A percentile compares a stretch with the other conserved stretches of the same genome.
Conservation (phyloP, 2,329 filamentous ascomycete genomes). For the Pestalotiopsis sp. region DNA sequence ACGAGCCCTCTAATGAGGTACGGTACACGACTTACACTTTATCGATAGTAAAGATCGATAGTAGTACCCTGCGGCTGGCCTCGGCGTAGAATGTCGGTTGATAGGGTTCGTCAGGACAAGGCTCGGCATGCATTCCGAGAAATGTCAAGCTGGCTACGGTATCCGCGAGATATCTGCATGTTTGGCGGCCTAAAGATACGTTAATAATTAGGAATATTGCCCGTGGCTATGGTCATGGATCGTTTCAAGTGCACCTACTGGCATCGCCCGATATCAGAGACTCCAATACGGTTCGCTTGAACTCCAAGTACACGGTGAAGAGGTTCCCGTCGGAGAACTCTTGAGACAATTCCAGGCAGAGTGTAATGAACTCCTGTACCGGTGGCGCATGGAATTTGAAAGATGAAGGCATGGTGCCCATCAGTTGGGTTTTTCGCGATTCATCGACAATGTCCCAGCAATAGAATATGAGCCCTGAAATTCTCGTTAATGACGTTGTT, state of each 20-base stretch:
- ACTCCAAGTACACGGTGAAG: slow-evolving; percentile 22
- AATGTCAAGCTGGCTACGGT: slow-evolving; percentile 38
- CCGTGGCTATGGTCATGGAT: neutral
- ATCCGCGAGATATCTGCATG: slow-evolving; percentile 29
- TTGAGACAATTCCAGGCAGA: slow-evolving; percentile 26
- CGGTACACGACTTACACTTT: slow-evolving; percentile 31
- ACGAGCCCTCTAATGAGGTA: neutral
- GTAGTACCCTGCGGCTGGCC: slow-evolving; percentile 32
- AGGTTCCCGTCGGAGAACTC: slow-evolving; percentile 29
- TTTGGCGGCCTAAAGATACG: slow-evolving; percentile 7
- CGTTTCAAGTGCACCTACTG: slow-evolving; percentile 18
- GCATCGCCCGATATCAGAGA: slow-evolving; percentile 26
- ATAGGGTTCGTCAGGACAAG: slow-evolving; percentile 32
- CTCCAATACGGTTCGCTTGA: slow-evolving; percentile 20
- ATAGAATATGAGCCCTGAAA: slow-evolving; percentile 1
- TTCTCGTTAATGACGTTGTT: neutral
- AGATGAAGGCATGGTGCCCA: slow-evolving; percentile 2
- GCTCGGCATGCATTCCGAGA: slow-evolving; percentile 52
- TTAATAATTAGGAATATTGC: neutral
- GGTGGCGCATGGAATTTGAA: slow-evolving; percentile 13
- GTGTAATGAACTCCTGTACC: slow-evolving; percentile 21
- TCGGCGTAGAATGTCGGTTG: slow-evolving; percentile 23
- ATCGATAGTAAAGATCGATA: slow-evolving; percentile 34
- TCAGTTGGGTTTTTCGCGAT: neutral
- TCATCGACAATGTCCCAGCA: slow-evolving; percentile 23